Conservation (phyloP, 768 basidiomycete species). For the Mycena latifolia region DNA sequence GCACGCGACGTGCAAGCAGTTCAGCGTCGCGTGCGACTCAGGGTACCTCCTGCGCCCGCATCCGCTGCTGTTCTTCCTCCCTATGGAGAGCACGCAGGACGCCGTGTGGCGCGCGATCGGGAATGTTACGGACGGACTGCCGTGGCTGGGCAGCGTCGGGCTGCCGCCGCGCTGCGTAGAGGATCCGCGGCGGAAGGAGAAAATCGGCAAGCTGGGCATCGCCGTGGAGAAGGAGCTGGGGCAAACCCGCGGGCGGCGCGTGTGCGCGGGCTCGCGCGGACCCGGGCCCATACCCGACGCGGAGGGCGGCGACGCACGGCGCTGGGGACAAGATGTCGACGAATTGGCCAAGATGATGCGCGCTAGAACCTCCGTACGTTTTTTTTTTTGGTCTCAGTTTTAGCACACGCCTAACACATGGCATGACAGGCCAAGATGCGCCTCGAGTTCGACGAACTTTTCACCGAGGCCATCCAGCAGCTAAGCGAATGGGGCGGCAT, state of each 20-base stretch:
- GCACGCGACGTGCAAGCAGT: constrained; percentile 71
- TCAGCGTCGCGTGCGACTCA: constrained; percentile 72
- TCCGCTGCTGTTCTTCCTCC: constrained; percentile 65
- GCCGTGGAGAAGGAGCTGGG: constrained; percentile 75
- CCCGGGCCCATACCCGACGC: constrained; percentile 51
- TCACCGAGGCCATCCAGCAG: constrained; percentile 84
- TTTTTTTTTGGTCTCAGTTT: constrained; percentile 8
- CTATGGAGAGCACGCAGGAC: constrained; percentile 57
- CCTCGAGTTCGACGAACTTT: constrained; percentile 73
- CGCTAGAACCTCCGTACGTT: constrained; percentile 58
- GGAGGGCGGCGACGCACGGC: constrained; percentile 78
- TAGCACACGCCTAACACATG: neutral
- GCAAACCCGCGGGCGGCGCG: constrained; percentile 70
- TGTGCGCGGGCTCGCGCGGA: constrained; percentile 64
- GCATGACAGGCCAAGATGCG: constrained; percentile 35
- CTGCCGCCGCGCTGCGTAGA: constrained; percentile 82
- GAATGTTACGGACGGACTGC: constrained; percentile 72
- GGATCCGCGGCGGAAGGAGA: constrained; percentile 79
- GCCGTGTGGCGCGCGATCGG: constrained; percentile 62
- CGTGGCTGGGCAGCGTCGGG: constrained; percentile 81
- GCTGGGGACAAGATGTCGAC: constrained; percentile 79
- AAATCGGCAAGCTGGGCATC: constrained; percentile 82
- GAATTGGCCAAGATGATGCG: constrained; percentile 69
- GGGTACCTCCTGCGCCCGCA: constrained; percentile 78
- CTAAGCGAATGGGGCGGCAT: constrained; percentile 81